Evolutionary conservation across 2,329 filamentous ascomycete genomes (phyloP).

Genomic region (Botrytis paeoniae): DNA sequence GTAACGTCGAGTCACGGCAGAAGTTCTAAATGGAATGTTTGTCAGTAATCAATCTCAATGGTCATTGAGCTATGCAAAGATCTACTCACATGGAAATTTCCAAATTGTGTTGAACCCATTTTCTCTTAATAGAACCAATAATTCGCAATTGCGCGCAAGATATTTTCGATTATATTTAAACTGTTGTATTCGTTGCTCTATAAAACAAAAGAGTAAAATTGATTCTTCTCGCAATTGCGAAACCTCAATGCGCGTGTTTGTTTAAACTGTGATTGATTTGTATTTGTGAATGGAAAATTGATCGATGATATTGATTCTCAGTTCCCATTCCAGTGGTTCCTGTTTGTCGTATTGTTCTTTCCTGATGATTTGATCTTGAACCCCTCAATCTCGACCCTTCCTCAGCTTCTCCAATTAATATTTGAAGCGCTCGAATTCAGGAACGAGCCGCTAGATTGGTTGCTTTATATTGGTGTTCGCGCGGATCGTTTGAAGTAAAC

Average conservation of each 20-base stretch:
- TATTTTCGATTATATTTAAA: background rate
- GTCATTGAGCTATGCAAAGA: slow-evolving; percentile 18
- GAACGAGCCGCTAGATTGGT: slow-evolving; percentile 12
- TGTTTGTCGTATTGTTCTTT: slow-evolving; percentile 4
- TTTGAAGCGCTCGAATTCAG: background rate
- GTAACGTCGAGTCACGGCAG: slow-evolving; percentile 79
- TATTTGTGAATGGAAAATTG: slow-evolving; percentile 2
- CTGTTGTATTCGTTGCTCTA: slow-evolving; percentile 9
- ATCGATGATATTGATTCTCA: background rate
- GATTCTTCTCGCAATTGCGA: slow-evolving; percentile 13
- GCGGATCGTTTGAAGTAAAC: slow-evolving; percentile 9
- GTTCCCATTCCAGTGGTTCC: background rate
- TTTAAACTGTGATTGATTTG: slow-evolving; percentile 2
- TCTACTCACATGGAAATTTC: slow-evolving; percentile 51
- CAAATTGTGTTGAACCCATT: slow-evolving; percentile 46
- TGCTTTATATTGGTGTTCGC: background rate
- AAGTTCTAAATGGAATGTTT: slow-evolving; percentile 57
- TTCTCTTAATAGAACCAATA: slow-evolving; percentile 8
- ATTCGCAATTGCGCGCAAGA: slow-evolving; percentile 9
- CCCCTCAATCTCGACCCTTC: background rate
- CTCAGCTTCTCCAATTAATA: slow-evolving; percentile 5
- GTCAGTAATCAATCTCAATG: slow-evolving; percentile 21
- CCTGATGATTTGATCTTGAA: background rate
- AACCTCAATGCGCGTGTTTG: slow-evolving; percentile 14
- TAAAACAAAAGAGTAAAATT: slow-evolving; percentile 16